Base-by-base conservation (phyloP, 2,329 filamentous ascomycete species). In the Metarhizium robertsii region DNA sequence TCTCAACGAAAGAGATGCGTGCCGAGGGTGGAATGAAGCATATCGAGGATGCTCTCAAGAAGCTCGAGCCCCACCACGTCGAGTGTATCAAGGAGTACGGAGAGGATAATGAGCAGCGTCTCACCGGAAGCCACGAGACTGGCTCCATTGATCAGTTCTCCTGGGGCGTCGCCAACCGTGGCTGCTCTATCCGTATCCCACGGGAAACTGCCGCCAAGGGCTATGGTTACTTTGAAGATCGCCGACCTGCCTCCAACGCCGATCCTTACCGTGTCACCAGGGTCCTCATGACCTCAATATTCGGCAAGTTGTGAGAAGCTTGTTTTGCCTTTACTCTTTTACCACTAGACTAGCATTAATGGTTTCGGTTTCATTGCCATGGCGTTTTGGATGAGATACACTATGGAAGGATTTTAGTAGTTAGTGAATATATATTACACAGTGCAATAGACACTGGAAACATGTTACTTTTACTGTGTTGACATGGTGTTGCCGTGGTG, bases 141-240 rank as follows among this genome's bases (percentile, higher is more conserved):
- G 92, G 92, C 50, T 84, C 80, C 65, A 96, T 96, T 68, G 92
- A 99, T 70, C 83, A 87, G 72, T 99, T 99, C 83, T 85, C 84
- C 65, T 97, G 86, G 74, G 92, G 94, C 69, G 86, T 97, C 59
- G 94, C 94, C 73, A 92, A 97, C 86, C 91, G 94, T 75, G 94
- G 92, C 68, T 87, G 89, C 57, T 95, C 88, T 43, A 92, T 97
- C 67, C 90, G 94, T 72, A 94, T 99, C 65, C 92, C 92, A 65
- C 86, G 91, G 66, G 85, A 90, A 66, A 84, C 82, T 65, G 91
- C 88, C 51, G 85, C 88, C 70, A 89, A 95, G 74, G 90, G 90
- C 73, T 94, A 88, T 77, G 92, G 92, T 61, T 96, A 96, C 83
- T 96, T 96, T 63, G 91, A 96, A 74, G 87, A 91, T 62, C 82